phyloP scores from a whole-genome alignment of 345 rosid species.

The Citrus trifoliata region DNA sequence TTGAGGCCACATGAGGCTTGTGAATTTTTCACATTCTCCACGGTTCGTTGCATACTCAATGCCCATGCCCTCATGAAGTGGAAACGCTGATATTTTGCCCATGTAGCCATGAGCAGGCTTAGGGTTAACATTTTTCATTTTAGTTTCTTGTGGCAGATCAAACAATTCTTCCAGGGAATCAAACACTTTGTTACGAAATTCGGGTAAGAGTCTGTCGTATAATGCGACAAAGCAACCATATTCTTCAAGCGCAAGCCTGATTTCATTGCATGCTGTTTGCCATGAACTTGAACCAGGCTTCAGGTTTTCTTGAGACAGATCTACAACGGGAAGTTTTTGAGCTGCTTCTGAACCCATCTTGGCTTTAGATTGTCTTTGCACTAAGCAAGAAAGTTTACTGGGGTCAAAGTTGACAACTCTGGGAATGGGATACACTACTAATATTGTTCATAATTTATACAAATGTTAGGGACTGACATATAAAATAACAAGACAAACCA shows the following conservation, averaged over 20 bases:
- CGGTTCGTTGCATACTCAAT: slow-evolving; percentile 33
- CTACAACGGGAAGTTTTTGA: slow-evolving; percentile 21
- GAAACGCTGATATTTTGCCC: slow-evolving; percentile 30
- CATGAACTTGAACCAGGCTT: slow-evolving; percentile 41
- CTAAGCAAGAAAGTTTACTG: background rate
- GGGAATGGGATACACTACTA: background rate
- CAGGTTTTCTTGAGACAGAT: slow-evolving; percentile 32
- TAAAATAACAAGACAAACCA: too few species aligned
- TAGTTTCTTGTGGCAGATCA: slow-evolving; percentile 43
- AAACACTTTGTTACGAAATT: slow-evolving; percentile 28
- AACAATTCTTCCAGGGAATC: slow-evolving; percentile 32
- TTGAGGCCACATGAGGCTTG: slow-evolving; percentile 48
- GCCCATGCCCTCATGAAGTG: slow-evolving; percentile 47
- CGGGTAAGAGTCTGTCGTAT: slow-evolving; percentile 26
- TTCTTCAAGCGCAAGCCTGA: slow-evolving; percentile 47
- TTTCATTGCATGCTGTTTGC: slow-evolving; percentile 31
- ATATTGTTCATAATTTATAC: background rate
- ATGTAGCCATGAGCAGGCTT: slow-evolving; percentile 49
- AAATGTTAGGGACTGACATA: background rate
- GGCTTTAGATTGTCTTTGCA: background rate
- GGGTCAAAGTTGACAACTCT: background rate
- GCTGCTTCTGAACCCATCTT: slow-evolving; percentile 20
- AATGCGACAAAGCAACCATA: slow-evolving; percentile 51
- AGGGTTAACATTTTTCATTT: slow-evolving; percentile 32
- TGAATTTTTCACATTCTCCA: slow-evolving; percentile 32